Base-by-base conservation (phyloP, 768 basidiomycete genomes). In the Amanita pseudoporphyria region DNA sequence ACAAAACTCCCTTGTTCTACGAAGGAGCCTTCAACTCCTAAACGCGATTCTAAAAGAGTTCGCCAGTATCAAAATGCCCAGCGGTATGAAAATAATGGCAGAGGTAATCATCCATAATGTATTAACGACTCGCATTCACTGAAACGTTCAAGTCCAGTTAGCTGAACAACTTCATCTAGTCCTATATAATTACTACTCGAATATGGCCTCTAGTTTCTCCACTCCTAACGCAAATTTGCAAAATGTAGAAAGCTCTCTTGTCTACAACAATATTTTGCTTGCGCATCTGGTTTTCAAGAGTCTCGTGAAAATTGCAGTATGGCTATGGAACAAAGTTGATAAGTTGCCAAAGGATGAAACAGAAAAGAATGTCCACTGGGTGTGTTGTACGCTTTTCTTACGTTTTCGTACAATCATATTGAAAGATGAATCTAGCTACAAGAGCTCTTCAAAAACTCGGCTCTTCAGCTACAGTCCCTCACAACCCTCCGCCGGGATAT, bases 251-350 rank as follows among this genome's bases (percentile, higher is more conserved):
- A 67, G 68, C 2, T 53, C 63, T 10, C 62, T 59, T 18, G 54
- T 69, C 6, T 60, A 62, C 33, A 67, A 71, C 37, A 71, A 77
- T 53, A 65, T 77, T 45, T 66, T 56, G 55, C 56, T 87, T 13
- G 77, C 78, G 2, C 82, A 91, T 60, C 64, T 91, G 14, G 65
- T 81, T 3, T 88, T 82, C 70, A 92, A 94, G 62, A 81, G 78
- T 56, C 67, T 93, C 38, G 66, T 73, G 10, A 89, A 82, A 57
- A 73, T 87, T 62, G 74, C 77, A 9, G 55, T 76, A 26, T 93
- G 87, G 87, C 60, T 82, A 10, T 92, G 87, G 84, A 67, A 71
- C 47, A 67, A 71, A 47, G 57, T 76, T 10, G 69, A 68, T 31
- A 76, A 62, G 57, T 60, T 70, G 38, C 57, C 66, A 1, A 67